Base-by-base conservation (phyloP, 2,329 filamentous ascomycete species). In the Sclerotinia minor region DNA sequence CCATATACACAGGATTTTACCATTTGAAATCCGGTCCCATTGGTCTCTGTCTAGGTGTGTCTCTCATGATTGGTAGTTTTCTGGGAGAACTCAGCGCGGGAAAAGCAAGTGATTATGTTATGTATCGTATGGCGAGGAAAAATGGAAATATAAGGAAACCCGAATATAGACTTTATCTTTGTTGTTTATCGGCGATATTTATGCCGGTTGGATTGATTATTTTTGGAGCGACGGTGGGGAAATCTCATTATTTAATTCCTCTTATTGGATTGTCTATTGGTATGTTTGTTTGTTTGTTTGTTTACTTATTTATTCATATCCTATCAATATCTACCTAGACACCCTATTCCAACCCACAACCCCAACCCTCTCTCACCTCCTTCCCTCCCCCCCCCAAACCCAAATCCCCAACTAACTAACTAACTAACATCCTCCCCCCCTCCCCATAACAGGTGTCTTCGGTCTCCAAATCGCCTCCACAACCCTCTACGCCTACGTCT, bases 201-300 rank as follows among this genome's bases (percentile, higher is more conserved):
- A 76, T 76, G 73, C 74, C 75, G 0, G 52, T 64, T 15, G 75
- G 75, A 15, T 60, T 76, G 38, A 72, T 75, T n/a, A 71, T 75
- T 41, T 76, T 76, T 58, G 75, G 75, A 5, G 69, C 67, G n/a
- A 72, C 71, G 3, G 71, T 76, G 1, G 74, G 72, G 3, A 71
- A 68, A 35, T 69, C 61, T 4, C 67, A 64, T 29, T 70, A 70
- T 47, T 67, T 72, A 8, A 58, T 73, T 24, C 74, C 75, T 1
- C 70, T 75, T 2, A 68, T 76, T 19, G 75, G 75, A 0, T 68
- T 76, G n/a, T 63, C 65, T 6, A 69, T 75, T 21, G 72, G 69
- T 69, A 49, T 45, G 64, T 61, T 53, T 15, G 13, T 6, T 52
- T 5, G 29, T 29, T 29, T 45, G 64, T 61, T 53, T 15, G 13